Percentiles rank a stretch among this genome's conserved stretches.
Evolutionary conservation across 148 eudicot genomes (phyloP).

Genomic region (Persicaria maculosa): DNA sequence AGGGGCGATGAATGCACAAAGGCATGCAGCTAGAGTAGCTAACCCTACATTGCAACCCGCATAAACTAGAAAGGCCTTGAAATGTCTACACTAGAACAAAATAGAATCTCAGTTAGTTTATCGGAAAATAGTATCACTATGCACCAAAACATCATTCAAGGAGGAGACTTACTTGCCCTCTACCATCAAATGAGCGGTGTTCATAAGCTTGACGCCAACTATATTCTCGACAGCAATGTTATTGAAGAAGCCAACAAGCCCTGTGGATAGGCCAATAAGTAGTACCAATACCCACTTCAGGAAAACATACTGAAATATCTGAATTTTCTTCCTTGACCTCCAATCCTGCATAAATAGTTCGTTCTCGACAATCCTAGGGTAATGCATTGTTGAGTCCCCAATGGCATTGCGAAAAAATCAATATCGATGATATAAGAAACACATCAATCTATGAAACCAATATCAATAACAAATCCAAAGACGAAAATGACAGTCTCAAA

Average conservation of each 20-base stretch:
- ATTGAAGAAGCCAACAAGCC: slow-evolving; percentile 37
- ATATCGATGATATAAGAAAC: too few species aligned
- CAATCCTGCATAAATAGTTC: slow-evolving; percentile 51
- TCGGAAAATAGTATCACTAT: neutral
- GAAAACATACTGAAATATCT: slow-evolving; percentile 41
- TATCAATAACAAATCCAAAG: neutral
- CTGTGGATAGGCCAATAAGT: slow-evolving; percentile 38
- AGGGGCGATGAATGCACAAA: slow-evolving; percentile 45
- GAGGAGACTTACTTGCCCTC: slow-evolving; percentile 25
- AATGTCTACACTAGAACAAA: slow-evolving; percentile 20
- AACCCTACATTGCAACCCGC: slow-evolving; percentile 38
- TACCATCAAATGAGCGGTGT: slow-evolving; percentile 31
- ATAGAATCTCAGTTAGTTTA: neutral
- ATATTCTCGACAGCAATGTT: slow-evolving; percentile 46
- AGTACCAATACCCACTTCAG: slow-evolving; percentile 45
- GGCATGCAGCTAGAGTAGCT: slow-evolving; percentile 31
- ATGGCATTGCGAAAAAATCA: too few species aligned
- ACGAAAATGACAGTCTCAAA: neutral
- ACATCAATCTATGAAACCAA: too few species aligned
- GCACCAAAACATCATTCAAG: neutral
- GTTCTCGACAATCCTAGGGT: slow-evolving; percentile 37
- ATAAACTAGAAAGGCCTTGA: slow-evolving; percentile 39
- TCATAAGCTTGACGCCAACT: slow-evolving; percentile 38
- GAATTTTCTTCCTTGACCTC: slow-evolving; percentile 41
- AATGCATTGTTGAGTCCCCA: neutral